Evolutionary conservation across 345 rosid genomes (phyloP), one percentile per base, ranked within the genome.

Genomic region (Acer yangbiense): DNA sequence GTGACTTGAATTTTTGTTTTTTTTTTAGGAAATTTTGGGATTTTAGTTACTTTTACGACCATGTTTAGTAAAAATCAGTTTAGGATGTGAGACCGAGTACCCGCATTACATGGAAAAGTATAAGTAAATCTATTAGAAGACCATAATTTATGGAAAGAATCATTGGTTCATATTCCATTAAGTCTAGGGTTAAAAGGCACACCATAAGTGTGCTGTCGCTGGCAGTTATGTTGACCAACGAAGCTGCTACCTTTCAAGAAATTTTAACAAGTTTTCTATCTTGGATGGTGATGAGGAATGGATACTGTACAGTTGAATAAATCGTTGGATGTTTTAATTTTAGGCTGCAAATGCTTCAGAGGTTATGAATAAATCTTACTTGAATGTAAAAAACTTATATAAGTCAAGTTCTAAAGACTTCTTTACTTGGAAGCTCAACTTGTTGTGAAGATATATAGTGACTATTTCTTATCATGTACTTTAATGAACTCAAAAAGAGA

Each of bases 171-270:
- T 54, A 7, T 48, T 9, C 27, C 52, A 16, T 67, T 3, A 39
- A 18, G n/a, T 25, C 41, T 17, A 48, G 44, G 43, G 25, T 13
- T 52, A 2, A 16, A 50, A 48, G n/a, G 39, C 39, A 48, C 8
- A 4, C 39, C 10, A 18, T n/a, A 18, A 67, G 43, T n/a, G 27
- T 39, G 16, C 52, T 41, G 52, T 67, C 9, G 11, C 35, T 21
- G 41, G 73, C 50, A 14, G 18, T 29, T 52, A 27, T 52, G 8
- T 1, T 72, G 14, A 58, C n/a, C 32, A 11, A 39, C 32, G 11
- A 71, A 71, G 43, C n/a, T 72, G 75, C 20, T 60, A 20, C 27
- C 23, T 60, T 60, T 60, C 27, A n/a, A 60, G n/a, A 54, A 4
- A 16, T 14, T 16, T 70, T 18, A 18, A 27, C 18, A 3, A 27